Conservation (phyloP, 306 rosid genomes). For the Echinosophora koreensis region DNA sequence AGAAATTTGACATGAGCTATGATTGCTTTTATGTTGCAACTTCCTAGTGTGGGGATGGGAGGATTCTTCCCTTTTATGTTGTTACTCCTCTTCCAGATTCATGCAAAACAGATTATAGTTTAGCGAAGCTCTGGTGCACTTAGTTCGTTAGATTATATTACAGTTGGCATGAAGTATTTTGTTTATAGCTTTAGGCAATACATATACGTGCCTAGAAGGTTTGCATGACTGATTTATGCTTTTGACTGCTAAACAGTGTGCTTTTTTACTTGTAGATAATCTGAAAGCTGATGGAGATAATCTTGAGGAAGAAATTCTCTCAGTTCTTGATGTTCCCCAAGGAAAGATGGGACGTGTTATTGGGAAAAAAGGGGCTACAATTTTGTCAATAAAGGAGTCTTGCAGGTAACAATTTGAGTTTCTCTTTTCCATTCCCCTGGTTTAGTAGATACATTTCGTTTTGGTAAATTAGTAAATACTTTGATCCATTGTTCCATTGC, state of each 20-base stretch:
- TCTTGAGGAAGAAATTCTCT: conserved; percentile 89
- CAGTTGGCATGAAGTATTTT: conserved; percentile 22
- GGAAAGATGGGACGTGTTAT: conserved; percentile 95
- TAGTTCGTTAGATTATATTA: conserved; percentile 38
- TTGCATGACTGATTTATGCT: conserved; percentile 17
- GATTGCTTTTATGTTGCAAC: conserved; percentile 11
- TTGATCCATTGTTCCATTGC: conserved; percentile 7
- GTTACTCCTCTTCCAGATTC: conserved; percentile 25
- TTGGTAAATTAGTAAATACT: not conserved
- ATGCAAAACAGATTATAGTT: conserved; percentile 30
- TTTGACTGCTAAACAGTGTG: conserved; percentile 39
- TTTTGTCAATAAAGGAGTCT: conserved; percentile 80
- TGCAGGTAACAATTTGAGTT: conserved; percentile 70
- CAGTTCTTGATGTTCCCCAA: conserved; percentile 85
- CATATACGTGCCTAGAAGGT: conserved; percentile 14
- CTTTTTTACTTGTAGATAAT: conserved; percentile 55
- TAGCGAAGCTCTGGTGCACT: conserved; percentile 14
- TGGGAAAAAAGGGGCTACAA: conserved; percentile 84
- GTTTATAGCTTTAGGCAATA: conserved; percentile 35
- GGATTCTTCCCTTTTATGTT: not conserved
- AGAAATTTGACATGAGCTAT: conserved; percentile 19
- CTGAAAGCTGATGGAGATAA: conserved; percentile 63
- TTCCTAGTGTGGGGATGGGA: not conserved
- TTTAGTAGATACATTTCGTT: conserved; percentile 33
- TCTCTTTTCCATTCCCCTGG: conserved; percentile 28